Evolutionary conservation across 371 early-diverging fungal species (phyloP).

Genomic region (Batkoa obscura): DNA sequence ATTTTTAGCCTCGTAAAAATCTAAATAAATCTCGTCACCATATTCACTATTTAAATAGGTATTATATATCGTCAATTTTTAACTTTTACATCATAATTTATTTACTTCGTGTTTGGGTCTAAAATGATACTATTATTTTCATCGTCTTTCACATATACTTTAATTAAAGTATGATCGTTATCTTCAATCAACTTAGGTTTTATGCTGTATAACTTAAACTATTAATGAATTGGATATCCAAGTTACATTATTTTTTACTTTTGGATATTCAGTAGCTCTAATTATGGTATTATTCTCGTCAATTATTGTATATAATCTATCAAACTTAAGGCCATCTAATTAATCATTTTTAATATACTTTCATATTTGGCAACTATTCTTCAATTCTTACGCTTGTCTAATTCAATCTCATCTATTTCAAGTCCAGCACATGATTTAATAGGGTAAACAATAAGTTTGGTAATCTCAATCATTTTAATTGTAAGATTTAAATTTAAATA

Average conservation of each 20-base stretch:
- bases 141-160: not conserved
- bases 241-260: slow-evolving; percentile 6
- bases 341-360: slow-evolving; percentile 6
- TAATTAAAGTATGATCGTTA: not conserved
- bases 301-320: slow-evolving; percentile 10
- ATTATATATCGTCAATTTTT: no score
- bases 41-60: no score
- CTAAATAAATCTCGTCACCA: no score
- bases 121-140: no score
- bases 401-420: slow-evolving; percentile 2
- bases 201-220: not conserved
- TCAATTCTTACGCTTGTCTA: not conserved
- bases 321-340: slow-evolving; percentile 10
- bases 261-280: slow-evolving; percentile 8
- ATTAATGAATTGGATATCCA: not conserved
- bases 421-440: slow-evolving; percentile 10
- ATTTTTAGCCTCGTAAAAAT: no score
- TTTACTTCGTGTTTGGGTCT: no score
- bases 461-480: not conserved
- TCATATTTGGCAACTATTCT: not conserved
- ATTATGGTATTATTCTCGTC: slow-evolving; percentile 6
- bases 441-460: slow-evolving; percentile 8
- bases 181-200: not conserved
- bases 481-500: no score
- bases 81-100: no score